Evolutionary conservation across 2,329 filamentous ascomycete genomes (phyloP), one percentile per base, ranked within the genome.

Genomic region (Paraphoma chrysanthemicola): DNA sequence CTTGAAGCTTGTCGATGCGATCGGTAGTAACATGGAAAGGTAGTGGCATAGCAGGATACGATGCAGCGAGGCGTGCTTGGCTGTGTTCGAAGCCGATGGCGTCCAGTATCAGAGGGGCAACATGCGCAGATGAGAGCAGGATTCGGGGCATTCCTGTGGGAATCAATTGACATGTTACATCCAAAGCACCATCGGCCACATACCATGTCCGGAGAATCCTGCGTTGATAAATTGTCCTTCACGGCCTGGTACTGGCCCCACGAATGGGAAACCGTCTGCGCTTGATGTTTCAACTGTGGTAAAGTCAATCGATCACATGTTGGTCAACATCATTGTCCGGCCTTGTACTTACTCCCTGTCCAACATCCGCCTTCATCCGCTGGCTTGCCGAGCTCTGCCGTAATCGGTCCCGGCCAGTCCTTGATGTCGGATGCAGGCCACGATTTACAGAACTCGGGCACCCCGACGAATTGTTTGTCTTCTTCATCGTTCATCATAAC

Each of bases 161-260:
- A 23, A 17, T 51, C 42, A 55, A 41, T 14, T 23, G 4, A 9
- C n/a, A 12, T 16, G 2, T 28, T 18, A 31, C 8, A 11, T 6
- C 14, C 33, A 6, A 12, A 23, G 16, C 33, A 31, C 31, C 18
- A 8, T n/a, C 11, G 33, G 11, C 11, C 23, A 50, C 51, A 17
- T 54, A 58, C 56, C 57, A 48, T 60, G 57, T 23, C 57, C 54
- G 10, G 50, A 47, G 29, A 57, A 60, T 29, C 57, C 57, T 4
- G 57, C 57, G 1, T 44, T 48, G 29, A 60, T 60, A n/a, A 44
- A 60, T 6, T 60, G 57, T 1, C 48, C 44, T 18, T 39, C 16
- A 17, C 51, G 54, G 28, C 30, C 33, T 39, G 54, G 54, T 4
- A 60, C 44, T 6, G 54, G 29, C 28, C 57, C 57, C 18, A 60